phyloP scores from a whole-genome alignment of 1,139 yeast species.

The Saccharomycopsis hybrid region DNA sequence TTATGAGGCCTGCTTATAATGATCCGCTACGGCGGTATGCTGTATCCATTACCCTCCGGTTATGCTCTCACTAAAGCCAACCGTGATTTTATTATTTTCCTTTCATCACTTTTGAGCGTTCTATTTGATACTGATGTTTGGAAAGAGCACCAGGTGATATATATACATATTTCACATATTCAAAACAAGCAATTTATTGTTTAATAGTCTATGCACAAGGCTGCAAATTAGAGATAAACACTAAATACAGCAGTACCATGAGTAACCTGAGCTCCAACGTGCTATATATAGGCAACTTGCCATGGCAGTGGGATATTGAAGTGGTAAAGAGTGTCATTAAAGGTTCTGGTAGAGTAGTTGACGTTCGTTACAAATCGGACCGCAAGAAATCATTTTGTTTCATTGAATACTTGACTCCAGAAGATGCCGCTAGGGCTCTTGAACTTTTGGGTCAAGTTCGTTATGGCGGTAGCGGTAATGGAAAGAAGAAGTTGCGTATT shows the following conservation, averaged over 20 bases:
- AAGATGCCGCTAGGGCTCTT: slow-evolving; percentile 47
- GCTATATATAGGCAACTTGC: slow-evolving; percentile 54
- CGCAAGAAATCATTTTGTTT: slow-evolving; percentile 62
- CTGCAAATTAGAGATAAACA: not conserved
- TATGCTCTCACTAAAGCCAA: too few species aligned
- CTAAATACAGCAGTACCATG: not conserved
- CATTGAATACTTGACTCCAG: slow-evolving; percentile 47
- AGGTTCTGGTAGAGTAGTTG: slow-evolving; percentile 57
- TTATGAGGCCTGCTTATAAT: too few species aligned
- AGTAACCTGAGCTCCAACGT: not conserved
- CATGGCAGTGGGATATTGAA: slow-evolving; percentile 59
- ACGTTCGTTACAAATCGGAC: slow-evolving; percentile 57
- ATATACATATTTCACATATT: too few species aligned
- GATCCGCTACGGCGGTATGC: too few species aligned
- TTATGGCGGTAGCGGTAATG: slow-evolving; percentile 29
- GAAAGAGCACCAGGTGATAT: too few species aligned
- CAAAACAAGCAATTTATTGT: too few species aligned
- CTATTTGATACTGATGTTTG: too few species aligned
- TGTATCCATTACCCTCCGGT: too few species aligned
- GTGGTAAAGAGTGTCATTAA: slow-evolving; percentile 52
- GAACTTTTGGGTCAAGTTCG: slow-evolving; percentile 38
- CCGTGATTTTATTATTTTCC: too few species aligned
- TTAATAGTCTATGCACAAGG: not conserved
- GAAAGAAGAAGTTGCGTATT: slow-evolving; percentile 42
- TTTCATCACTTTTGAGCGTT: too few species aligned